Conservation (phyloP, 2,329 filamentous ascomycete genomes). For the Penicillium sp. region DNA sequence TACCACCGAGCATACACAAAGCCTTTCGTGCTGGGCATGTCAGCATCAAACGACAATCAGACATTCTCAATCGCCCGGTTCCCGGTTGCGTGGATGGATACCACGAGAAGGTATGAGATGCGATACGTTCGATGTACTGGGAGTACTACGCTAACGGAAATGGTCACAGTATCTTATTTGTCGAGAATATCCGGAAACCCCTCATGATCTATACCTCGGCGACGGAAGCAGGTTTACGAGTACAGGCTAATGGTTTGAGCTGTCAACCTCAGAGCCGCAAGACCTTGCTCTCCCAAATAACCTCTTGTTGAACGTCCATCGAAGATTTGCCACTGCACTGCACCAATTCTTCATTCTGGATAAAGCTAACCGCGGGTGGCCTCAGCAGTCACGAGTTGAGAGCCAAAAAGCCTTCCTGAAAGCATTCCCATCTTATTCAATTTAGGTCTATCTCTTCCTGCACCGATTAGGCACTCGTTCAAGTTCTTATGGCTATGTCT, state of each 20-base stretch:
- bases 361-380: neutral
- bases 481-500: neutral
- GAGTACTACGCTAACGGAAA: too few species aligned
- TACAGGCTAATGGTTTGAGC: neutral
- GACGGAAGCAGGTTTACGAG: neutral
- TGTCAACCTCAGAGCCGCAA: neutral
- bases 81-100: neutral
- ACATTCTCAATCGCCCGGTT: too few species aligned
- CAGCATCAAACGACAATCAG: neutral
- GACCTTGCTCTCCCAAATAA: neutral
- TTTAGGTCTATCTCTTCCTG: neutral
- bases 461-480: neutral
- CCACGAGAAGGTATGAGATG: neutral
- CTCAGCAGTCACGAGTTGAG: neutral
- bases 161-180: neutral
- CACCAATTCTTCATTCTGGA: neutral
- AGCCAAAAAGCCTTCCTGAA: too few species aligned
- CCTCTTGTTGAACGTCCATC: neutral
- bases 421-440: too few species aligned
- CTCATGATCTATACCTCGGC: neutral
- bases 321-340: too few species aligned
- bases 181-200: neutral
- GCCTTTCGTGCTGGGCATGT: conserved; percentile 6
- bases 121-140: too few species aligned
- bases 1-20: neutral